These are phyloP conservation scores for Closterium sp. DNA, from an alignment of 139 green algal genomes.

Conservation along the genomic window DNA sequence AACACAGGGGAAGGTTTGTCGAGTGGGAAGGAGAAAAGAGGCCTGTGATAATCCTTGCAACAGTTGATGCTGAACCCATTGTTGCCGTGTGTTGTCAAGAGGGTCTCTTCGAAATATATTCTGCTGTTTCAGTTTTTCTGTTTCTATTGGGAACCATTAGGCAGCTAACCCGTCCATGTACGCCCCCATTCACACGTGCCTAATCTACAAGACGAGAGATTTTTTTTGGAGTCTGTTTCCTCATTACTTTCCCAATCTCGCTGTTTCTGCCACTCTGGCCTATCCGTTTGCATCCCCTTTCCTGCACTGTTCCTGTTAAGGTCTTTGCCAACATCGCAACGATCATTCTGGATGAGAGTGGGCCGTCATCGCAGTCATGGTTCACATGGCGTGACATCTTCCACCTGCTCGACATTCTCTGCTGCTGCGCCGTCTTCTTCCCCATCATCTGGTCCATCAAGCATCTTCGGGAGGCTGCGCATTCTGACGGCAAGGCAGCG, in stretches of 20 bases:
- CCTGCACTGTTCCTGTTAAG: constrained; percentile 25
- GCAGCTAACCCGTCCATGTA: background rate
- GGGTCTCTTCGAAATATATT: too few species aligned
- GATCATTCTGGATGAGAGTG: constrained; percentile 85
- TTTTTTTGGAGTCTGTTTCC: too few species aligned
- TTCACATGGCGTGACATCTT: constrained; percentile 93
- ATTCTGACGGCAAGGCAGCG: constrained; percentile 68
- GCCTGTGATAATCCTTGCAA: background rate
- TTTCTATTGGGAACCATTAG: background rate
- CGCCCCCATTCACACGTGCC: background rate
- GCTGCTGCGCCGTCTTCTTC: constrained; percentile 97
- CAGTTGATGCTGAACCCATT: background rate
- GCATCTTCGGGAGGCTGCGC: constrained; percentile 71
- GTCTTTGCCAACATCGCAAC: constrained; percentile 92
- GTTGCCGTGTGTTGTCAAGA: background rate
- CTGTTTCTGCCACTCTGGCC: background rate
- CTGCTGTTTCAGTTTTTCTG: too few species aligned
- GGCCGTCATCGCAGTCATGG: constrained; percentile 72
- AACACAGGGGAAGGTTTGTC: too few species aligned
- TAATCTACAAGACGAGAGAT: too few species aligned
- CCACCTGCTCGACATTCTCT: constrained; percentile 95
- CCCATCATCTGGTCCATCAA: constrained; percentile 98
- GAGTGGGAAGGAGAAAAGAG: too few species aligned
- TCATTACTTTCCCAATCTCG: too few species aligned
- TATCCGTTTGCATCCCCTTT: background rate